Base-by-base conservation (phyloP, 768 basidiomycete species). In the Harrya chromipes region DNA sequence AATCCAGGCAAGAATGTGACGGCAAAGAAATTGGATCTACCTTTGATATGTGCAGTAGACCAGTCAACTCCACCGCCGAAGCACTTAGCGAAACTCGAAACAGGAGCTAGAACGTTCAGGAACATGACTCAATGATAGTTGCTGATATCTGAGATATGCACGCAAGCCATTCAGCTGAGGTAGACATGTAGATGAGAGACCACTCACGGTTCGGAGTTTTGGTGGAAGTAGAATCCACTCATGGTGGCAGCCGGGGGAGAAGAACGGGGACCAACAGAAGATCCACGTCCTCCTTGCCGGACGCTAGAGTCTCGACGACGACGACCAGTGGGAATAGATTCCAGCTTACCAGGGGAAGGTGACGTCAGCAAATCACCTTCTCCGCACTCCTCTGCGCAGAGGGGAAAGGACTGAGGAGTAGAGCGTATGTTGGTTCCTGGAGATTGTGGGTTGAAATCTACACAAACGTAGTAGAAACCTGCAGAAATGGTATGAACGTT, bases 381-480 rank as follows among this genome's bases (percentile, higher is more conserved):
- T 27, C 64, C 59, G 6, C 37, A 54, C 49, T 70, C 59, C 46
- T 66, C 53, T 51, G 56, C 37, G 40, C 57, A 71, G 35, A 57
- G 64, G 44, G 75, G 71, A 31, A 65, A 67, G 7, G 69, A 64
- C 41, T 73, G 69, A 12, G 74, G 60, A 24, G 71, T 53, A 4
- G 63, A 56, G 38, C 70, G 63, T 29, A 65, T 56, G 43, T 59
- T 68, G 26, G 70, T 55, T 19, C 71, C 62, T 11, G 70, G 62
- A 27, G 77, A 68, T 16, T 78, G 75, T 5, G 90, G 87, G 59
- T 87, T 88, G 64, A 94, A 89, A 65, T 97, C 94, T 36, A 97
- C 89, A 66, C 93, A 91, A 48, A 94, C 89, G 60, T 93, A 95
- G 72, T 94, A 97, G 71, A 97, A 94, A 27, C 92, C 94, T 87